Conservation (phyloP, 73 alveolate genomes). For the Effrenium voratum region DNA sequence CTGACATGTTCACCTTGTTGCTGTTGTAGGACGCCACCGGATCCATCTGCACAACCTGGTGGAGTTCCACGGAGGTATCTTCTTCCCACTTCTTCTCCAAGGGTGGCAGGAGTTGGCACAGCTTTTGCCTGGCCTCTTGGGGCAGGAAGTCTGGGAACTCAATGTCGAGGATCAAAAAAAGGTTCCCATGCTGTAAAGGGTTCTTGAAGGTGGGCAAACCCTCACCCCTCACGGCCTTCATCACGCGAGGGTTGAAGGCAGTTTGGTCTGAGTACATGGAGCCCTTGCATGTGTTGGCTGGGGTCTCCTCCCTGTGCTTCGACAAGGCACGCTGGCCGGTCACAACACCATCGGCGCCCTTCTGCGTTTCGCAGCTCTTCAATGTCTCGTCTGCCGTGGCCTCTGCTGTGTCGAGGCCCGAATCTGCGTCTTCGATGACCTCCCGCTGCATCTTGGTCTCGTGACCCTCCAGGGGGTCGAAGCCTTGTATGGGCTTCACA, state of each 20-base stretch:
- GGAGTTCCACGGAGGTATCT: background rate
- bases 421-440: constrained; percentile 17
- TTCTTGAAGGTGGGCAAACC: constrained; percentile 95
- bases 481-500: background rate
- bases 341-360: background rate
- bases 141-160: constrained; percentile 94
- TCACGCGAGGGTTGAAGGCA: constrained; percentile 62
- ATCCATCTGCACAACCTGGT: background rate
- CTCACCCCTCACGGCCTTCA: constrained; percentile 94
- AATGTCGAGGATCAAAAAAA: constrained; percentile 94
- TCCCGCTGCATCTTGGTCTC: constrained; percentile 27
- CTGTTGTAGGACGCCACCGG: constrained; percentile 29
- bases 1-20: constrained; percentile 24
- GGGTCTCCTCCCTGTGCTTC: background rate
- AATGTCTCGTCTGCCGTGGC: too few relatives aligned
- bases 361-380: too few relatives aligned
- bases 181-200: constrained; percentile 94
- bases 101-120: too few relatives aligned
- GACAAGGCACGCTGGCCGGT: background rate
- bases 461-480: constrained; percentile 11
- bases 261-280: background rate
- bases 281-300: background rate
- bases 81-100: too few relatives aligned
- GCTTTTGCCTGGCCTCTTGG: too few relatives aligned
- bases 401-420: too few relatives aligned